These are phyloP conservation scores for Botryotinia convoluta DNA, from an alignment of 2,329 filamentous ascomycete species.

Conservation along the genomic window DNA sequence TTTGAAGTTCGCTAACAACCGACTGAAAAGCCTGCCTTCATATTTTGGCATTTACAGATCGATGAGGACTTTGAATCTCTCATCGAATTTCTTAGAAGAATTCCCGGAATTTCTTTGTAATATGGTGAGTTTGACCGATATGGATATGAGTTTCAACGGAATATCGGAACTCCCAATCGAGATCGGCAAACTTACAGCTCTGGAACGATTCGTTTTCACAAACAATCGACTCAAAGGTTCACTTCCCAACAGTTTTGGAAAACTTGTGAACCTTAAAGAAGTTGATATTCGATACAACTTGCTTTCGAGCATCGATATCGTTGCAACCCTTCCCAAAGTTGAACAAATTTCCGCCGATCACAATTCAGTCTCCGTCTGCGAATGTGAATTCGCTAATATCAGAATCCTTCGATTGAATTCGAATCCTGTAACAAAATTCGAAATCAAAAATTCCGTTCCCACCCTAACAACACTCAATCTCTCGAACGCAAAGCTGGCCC, in stretches of 20 bases:
- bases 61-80: conserved; percentile 82
- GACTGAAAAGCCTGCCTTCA: conserved; percentile 70
- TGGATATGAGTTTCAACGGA: conserved; percentile 95
- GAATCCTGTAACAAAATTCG: conserved; percentile 92
- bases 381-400: conserved; percentile 81
- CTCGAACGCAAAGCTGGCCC: conserved; percentile 85
- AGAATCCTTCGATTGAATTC: conserved; percentile 86
- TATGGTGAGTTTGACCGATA: conserved; percentile 78
- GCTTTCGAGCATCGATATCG: conserved; percentile 82
- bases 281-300: conserved; percentile 93
- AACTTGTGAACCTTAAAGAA: conserved; percentile 78
- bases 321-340: conserved; percentile 78
- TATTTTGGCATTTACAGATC: conserved; percentile 81
- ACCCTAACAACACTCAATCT: conserved; percentile 85
- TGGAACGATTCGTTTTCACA: conserved; percentile 91
- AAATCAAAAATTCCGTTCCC: conserved; percentile 72
- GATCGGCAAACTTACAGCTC: conserved; percentile 72
- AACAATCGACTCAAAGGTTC: conserved; percentile 83
- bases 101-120: conserved; percentile 86
- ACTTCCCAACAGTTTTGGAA: conserved; percentile 69
- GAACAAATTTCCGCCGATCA: conserved; percentile 89
- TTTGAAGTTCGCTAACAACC: conserved; percentile 91
- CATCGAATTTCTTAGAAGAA: conserved; percentile 83
- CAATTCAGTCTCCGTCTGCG: conserved; percentile 87
- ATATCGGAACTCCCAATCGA: conserved; percentile 74